Evolutionary conservation across 129 eudicot species (phyloP), one percentile per base, ranked within the genome.

Genomic region (Chrysanthemum seticuspe): DNA sequence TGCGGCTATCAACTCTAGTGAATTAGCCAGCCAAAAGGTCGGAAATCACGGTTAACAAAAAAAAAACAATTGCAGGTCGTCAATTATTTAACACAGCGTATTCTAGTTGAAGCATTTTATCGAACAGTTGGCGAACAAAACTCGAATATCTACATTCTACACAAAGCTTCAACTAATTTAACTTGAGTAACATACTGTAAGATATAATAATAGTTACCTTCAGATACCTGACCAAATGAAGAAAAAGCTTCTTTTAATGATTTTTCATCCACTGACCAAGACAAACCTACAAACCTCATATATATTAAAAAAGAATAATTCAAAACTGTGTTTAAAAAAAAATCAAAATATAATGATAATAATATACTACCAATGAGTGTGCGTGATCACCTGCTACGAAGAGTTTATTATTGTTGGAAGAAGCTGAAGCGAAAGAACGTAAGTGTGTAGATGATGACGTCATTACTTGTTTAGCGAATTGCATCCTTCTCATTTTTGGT

Each of bases 241-340:
- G 94, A 81, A 69, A 87, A 90, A 2, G 89, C 96, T 68, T 90
- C 94, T 76, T 64, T 70, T 73, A 90, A 52, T 62, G 91, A 77
- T 59, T 82, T 90, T 85, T 90, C 94, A 76, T 85, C 85, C 67
- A 87, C 91, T 13, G 96, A 87, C 94, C 96, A 87, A 54, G 96
- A 90, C 64, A 90, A 77, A 27, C 96, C 94, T 79, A 49, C 74
- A 79, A 72, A 55, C 40, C 21, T 0, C 64, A n/a, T n/a, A n/a
- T n/a, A 65, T 49, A 55, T 31, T 21, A 13, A n/a, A 49, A 69
- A 53, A 50, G 2, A 21, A 21, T 21, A 21, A 21, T 21, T 21
- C 0, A 21, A 21, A 21, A 21, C n/a, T n/a, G 49, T 51, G 12
- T 44, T 3, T 47, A 49, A 49, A 29, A 63, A 13, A 71, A 6